These are phyloP conservation scores for Boletales sp. DNA, from an alignment of 768 basidiomycete genomes.

Conservation along the genomic window DNA sequence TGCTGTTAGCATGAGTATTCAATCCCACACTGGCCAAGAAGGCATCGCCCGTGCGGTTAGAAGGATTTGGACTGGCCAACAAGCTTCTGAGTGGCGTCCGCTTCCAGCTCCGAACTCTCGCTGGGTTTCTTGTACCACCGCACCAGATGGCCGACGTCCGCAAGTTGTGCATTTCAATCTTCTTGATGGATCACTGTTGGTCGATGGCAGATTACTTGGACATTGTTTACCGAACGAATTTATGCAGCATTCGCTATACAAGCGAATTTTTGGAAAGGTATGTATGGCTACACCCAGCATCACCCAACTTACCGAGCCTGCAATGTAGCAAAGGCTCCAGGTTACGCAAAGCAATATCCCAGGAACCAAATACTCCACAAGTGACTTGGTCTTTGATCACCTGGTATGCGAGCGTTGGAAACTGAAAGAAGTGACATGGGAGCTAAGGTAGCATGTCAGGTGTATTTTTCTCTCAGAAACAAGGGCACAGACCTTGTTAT, in stretches of 20 bases:
- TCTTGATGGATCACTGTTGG: slow-evolving; percentile 21
- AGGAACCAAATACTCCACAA: too few species aligned
- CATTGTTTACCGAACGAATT: slow-evolving; percentile 11
- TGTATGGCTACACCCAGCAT: background rate
- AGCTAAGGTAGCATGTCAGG: too few species aligned
- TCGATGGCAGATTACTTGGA: slow-evolving; percentile 21
- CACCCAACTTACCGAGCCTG: background rate
- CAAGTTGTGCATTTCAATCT: slow-evolving; percentile 15
- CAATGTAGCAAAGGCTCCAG: slow-evolving; percentile 8
- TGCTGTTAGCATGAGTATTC: slow-evolving; percentile 1
- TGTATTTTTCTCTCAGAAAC: too few species aligned
- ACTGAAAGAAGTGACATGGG: too few species aligned
- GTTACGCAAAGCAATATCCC: slow-evolving; percentile 13
- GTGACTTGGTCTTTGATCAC: slow-evolving; percentile 6
- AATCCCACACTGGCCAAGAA: background rate
- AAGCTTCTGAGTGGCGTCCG: slow-evolving; percentile 14
- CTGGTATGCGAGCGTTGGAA: background rate
- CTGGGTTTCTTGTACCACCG: slow-evolving; percentile 20
- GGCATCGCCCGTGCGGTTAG: slow-evolving; percentile 17
- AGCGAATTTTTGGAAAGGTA: slow-evolving; percentile 19
- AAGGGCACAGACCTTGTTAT: slow-evolving; percentile 8
- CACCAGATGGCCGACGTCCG: background rate
- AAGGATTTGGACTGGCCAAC: slow-evolving; percentile 23
- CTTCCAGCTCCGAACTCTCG: slow-evolving; percentile 1
- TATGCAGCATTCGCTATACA: slow-evolving; percentile 10